Percentiles rank a stretch among this genome's conserved stretches.
These are phyloP conservation scores for Arctium lappa DNA, from an alignment of 129 eudicot species.

Conservation along the genomic window DNA sequence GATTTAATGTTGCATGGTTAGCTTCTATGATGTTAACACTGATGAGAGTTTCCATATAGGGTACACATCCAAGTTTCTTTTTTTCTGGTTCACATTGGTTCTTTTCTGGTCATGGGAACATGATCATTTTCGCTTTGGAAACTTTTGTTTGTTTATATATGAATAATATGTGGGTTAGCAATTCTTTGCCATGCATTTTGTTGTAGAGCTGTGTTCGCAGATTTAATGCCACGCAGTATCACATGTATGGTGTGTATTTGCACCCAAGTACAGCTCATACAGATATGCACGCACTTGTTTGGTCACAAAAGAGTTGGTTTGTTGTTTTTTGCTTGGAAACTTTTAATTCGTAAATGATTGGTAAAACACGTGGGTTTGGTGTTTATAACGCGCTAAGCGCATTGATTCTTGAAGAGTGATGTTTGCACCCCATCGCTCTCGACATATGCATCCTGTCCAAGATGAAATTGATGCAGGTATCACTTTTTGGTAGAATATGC, in stretches of 20 bases:
- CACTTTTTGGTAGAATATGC: not conserved
- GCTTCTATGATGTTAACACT: slow-evolving; percentile 2
- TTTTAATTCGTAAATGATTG: not conserved
- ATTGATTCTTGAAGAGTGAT: not conserved
- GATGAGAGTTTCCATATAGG: slow-evolving; percentile 17
- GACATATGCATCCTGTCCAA: not conserved
- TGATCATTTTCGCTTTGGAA: slow-evolving; percentile 5
- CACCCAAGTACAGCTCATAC: slow-evolving; percentile 21
- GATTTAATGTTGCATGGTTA: slow-evolving; percentile 12
- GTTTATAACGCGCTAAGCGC: not conserved
- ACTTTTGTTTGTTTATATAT: slow-evolving; percentile 3
- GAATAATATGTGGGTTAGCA: not conserved
- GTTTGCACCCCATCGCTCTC: not conserved
- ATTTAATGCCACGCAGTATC: slow-evolving; percentile 2
- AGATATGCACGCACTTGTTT: not conserved
- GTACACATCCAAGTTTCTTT: slow-evolving; percentile 9
- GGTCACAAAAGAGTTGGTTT: slow-evolving; percentile 12
- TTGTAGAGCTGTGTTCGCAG: slow-evolving; percentile 11
- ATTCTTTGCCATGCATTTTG: slow-evolving; percentile 15
- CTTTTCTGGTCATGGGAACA: slow-evolving; percentile 1
- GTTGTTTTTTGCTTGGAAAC: not conserved
- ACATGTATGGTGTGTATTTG: slow-evolving; percentile 18
- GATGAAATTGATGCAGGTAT: not conserved
- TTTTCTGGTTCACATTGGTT: not conserved
- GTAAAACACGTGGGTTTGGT: not conserved